Percentiles rank a stretch among this genome's conserved stretches.
Conservation (phyloP, 345 rosid genomes). For the Hibiscus syriacus region DNA sequence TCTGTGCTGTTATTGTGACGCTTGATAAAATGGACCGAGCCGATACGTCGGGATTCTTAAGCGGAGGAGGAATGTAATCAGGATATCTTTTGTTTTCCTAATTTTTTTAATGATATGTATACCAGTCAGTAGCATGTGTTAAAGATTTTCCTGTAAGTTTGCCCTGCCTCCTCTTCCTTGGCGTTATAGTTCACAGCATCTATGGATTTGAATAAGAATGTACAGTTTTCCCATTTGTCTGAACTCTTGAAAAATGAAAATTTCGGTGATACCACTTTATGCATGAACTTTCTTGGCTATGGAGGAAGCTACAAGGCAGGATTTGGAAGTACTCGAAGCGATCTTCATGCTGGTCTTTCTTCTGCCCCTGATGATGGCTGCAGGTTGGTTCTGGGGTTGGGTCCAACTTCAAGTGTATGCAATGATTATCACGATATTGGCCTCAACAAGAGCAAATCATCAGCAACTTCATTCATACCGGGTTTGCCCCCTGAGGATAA, state of each 20-base stretch:
- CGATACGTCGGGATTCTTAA: slow-evolving; percentile 88
- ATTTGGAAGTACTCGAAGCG: slow-evolving; percentile 26
- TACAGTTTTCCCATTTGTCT: slow-evolving; percentile 26
- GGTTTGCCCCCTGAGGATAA: slow-evolving; percentile 39
- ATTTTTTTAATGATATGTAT: slow-evolving; percentile 28
- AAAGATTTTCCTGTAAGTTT: slow-evolving; percentile 9
- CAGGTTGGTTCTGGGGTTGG: slow-evolving; percentile 84
- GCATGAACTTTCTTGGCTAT: slow-evolving; percentile 54
- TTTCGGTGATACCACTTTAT: slow-evolving; percentile 59
- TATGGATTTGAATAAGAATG: slow-evolving; percentile 65
- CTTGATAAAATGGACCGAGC: slow-evolving; percentile 62
- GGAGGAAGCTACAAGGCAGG: slow-evolving; percentile 40
- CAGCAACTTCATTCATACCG: slow-evolving; percentile 23
- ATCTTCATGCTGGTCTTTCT: slow-evolving; percentile 36
- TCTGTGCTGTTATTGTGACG: slow-evolving; percentile 1
- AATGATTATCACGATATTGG: slow-evolving; percentile 28
- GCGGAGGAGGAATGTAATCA: slow-evolving; percentile 50
- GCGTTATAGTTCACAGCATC: slow-evolving; percentile 11
- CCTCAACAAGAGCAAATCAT: slow-evolving; percentile 34
- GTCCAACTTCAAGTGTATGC: slow-evolving; percentile 65
- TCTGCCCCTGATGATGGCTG: slow-evolving; percentile 63
- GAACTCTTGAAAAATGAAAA: slow-evolving; percentile 40
- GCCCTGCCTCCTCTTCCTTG: slow-evolving; percentile 6
- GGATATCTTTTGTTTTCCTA: slow-evolving; percentile 13
- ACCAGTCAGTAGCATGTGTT: slow-evolving; percentile 18